Base-by-base conservation (phyloP, 2,329 filamentous ascomycete genomes). In the Apiospora sp. region DNA sequence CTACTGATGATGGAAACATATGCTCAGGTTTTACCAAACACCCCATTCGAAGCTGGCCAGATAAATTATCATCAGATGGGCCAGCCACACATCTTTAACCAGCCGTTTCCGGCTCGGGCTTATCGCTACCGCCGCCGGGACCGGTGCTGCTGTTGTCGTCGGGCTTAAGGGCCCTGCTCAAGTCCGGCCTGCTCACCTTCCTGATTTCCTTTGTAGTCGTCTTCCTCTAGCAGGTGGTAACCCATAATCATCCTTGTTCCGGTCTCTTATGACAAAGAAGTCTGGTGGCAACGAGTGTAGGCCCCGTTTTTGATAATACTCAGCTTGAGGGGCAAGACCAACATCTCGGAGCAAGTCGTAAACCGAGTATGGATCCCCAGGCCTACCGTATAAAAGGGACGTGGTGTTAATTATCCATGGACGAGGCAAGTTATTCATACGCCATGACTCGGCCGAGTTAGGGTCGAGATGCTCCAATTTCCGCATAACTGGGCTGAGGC, bases 341-440 rank as follows among this genome's bases (percentile, higher is more conserved):
- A 72, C 30, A 37, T 70, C 71, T 37, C 68, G 30, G 1, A 72
- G n/a, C 14, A 72, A 68, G 22, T 72, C 68, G 58, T 72, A 72
- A 19, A 72, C 68, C 12, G 71, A 70, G 58, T 72, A 70, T n/a
- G 24, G 14, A 4, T 51, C 46, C 10, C 46, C 71, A 14, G 4
- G 34, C 6, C 14, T 37, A 16, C 43, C 43, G 27, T 46, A 37
- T 27, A 54, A 37, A 24, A 70, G 34, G 14, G 16, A 27, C 7
- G 51, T 24, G 16, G 58, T 30, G 46, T 34, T 69, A 37, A 68
- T 70, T 2, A 22, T 12, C 16, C 1, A 4, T 12, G 4, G 16
- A 8, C 0, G 27, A n/a, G 24, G 14, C 6, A n/a, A 22, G 10
- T 44, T n/a, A 46, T 68, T 58, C 58, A 51, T 51, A 22, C 8